Base-by-base conservation (phyloP, 139 green algal species). In the Tetradesmus obliquus region DNA sequence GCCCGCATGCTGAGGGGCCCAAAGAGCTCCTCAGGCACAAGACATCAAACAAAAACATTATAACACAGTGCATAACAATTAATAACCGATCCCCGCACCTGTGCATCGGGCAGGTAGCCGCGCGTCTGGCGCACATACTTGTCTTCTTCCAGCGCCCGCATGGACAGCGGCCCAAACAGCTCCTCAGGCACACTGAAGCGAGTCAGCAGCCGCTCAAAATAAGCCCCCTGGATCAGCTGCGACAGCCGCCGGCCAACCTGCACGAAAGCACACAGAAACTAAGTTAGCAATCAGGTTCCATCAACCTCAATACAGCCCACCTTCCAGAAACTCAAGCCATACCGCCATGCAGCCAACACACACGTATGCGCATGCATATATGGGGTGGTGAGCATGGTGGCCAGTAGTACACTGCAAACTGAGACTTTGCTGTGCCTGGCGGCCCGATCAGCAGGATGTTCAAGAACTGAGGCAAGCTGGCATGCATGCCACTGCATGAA, bases 121-220 rank as follows among this genome's bases (percentile, higher is more conserved):
- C 96, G 93, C 7, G 95, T 99, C 88, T 98, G 93, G 7, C 98
- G 92, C 32, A 98, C 93, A 91, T 99, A 99, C 91, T 96, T 86
- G 91, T 99, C 88, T 15, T 92, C 88, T 55, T 88, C 88, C 51
- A 88, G 79, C 9, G 88, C 88, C 19, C 88, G 82, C 97, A 99
- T 99, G n/a, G 95, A 98, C 74, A 99, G 91, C 0, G 97, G 97
- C 0, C 97, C 97, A 93, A 99, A 99, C 62, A 99, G 94, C 94
- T 99, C 97, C 94, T 99, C 97, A 17, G 97, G 97, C 22, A 99
- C 97, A 20, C 94, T 97, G 93, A 99, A 99, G 17, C 97, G 94
- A 8, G 97, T 99, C 55, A 99, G 96, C 82, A 99, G 94, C 45
- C 97, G 94, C 94, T 99, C 97, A 94, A 99, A 99, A 94, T 97